Percentiles rank a stretch among this genome's conserved stretches.
Evolutionary conservation across 179 eudicot species (phyloP).

Genomic region (Drosera spatulata): DNA sequence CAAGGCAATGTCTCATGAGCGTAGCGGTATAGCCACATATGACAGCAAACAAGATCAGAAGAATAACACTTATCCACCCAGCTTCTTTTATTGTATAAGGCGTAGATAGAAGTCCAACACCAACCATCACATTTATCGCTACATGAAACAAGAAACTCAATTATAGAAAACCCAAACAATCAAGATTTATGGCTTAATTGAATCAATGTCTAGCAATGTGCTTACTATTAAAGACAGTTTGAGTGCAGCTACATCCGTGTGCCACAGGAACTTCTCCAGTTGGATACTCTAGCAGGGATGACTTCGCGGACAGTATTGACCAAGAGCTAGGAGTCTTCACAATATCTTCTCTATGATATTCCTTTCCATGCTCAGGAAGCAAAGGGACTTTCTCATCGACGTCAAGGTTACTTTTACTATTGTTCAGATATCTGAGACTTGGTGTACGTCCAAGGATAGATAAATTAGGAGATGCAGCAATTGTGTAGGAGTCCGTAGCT

Average conservation of each 20-base stretch:
- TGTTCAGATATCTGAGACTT: conserved; percentile 15
- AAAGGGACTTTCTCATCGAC: conserved; percentile 34
- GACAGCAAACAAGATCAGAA: conserved; percentile 59
- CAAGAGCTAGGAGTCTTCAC: conserved; percentile 24
- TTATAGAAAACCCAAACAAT: conserved; percentile 1
- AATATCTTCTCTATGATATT: conserved; percentile 24
- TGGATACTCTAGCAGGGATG: conserved; percentile 36
- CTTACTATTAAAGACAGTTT: conserved; percentile 78
- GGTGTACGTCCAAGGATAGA: conserved; percentile 28
- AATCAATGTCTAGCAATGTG: not conserved
- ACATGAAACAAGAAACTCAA: conserved; percentile 6
- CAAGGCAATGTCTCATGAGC: conserved; percentile 78
- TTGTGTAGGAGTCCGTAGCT: conserved; percentile 50
- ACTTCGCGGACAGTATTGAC: conserved; percentile 32
- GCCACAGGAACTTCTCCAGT: conserved; percentile 56
- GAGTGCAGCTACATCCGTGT: conserved; percentile 63
- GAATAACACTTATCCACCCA: conserved; percentile 67
- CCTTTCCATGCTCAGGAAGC: conserved; percentile 40
- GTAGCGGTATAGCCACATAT: conserved; percentile 76
- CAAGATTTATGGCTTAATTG: not conserved
- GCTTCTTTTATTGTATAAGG: conserved; percentile 67
- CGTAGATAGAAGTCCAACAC: conserved; percentile 80
- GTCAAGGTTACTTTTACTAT: conserved; percentile 30
- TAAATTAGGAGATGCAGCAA: conserved; percentile 67
- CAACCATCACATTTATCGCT: conserved; percentile 81